Evolutionary conservation across 768 basidiomycete genomes (phyloP).

Genomic region (Rubroboletus satanas): DNA sequence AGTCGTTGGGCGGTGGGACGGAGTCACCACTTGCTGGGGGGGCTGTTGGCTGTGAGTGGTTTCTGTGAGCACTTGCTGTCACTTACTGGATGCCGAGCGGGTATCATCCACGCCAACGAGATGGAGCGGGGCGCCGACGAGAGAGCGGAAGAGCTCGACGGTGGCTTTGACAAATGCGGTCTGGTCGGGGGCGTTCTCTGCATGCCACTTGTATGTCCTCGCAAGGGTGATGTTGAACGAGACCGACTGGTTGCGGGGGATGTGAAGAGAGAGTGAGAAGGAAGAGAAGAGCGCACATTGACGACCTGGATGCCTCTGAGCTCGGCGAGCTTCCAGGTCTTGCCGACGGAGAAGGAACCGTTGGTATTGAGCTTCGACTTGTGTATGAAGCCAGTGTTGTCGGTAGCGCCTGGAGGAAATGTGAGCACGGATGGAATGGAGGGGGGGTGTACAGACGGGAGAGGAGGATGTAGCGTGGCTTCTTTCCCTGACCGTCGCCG

Average conservation of each 20-base stretch:
- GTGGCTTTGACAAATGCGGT: constrained; percentile 62
- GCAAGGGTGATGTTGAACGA: constrained; percentile 81
- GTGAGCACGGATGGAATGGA: neutral
- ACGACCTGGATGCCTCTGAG: constrained; percentile 74
- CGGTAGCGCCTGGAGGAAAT: constrained; percentile 46
- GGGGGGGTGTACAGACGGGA: constrained; percentile 62
- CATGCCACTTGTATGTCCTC: constrained; percentile 89
- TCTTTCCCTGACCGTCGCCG: constrained; percentile 65
- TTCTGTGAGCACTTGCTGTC: neutral
- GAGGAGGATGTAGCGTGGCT: constrained; percentile 87
- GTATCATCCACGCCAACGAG: constrained; percentile 53
- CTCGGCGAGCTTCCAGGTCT: constrained; percentile 89
- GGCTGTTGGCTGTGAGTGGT: constrained; percentile 6
- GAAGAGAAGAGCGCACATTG: constrained; percentile 48
- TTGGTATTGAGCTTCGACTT: constrained; percentile 97
- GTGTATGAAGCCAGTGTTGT: constrained; percentile 74
- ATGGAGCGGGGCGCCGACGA: constrained; percentile 48
- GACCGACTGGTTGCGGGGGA: constrained; percentile 41
- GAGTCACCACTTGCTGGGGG: constrained; percentile 16
- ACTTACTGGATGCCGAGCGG: constrained; percentile 30
- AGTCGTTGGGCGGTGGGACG: neutral
- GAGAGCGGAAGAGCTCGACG: constrained; percentile 55
- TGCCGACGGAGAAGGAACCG: constrained; percentile 92
- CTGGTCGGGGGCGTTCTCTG: constrained; percentile 74
- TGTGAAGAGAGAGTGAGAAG: constrained; percentile 13